phyloP scores from a whole-genome alignment of 805 yeast species.

The Candida palmyrensis region DNA sequence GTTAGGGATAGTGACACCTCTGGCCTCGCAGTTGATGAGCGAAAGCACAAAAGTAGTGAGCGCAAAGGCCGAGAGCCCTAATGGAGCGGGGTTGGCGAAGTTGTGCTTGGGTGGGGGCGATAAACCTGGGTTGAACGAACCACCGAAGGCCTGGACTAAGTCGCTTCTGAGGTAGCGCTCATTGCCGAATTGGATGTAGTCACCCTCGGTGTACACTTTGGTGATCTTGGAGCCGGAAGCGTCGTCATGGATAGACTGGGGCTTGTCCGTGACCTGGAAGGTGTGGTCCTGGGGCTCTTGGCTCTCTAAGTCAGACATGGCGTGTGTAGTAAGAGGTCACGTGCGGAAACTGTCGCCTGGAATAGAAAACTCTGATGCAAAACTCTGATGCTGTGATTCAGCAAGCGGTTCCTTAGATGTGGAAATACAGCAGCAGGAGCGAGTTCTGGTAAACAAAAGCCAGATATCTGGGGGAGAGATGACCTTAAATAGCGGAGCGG shows the following conservation, averaged over 20 bases:
- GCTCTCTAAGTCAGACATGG: conserved; percentile 33
- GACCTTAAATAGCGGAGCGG: too few relatives aligned
- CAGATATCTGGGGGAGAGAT: too few relatives aligned
- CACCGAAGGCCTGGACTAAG: conserved; percentile 69
- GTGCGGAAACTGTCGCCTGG: too few relatives aligned
- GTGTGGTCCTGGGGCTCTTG: conserved; percentile 25
- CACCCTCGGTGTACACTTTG: conserved; percentile 44
- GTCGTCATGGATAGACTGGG: neutral
- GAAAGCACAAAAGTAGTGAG: conserved; percentile 63
- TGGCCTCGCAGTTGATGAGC: conserved; percentile 57
- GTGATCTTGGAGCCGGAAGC: conserved; percentile 14
- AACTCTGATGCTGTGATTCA: too few relatives aligned
- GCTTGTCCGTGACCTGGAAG: neutral
- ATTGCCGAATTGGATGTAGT: conserved; percentile 66
- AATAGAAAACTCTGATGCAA: too few relatives aligned
- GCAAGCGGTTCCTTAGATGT: too few relatives aligned
- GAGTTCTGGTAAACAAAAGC: too few relatives aligned
- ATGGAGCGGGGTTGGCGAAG: conserved; percentile 70
- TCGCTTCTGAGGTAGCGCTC: conserved; percentile 62
- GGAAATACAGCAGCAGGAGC: too few relatives aligned
- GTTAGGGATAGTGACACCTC: conserved; percentile 59
- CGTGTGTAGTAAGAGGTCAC: too few relatives aligned
- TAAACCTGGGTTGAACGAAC: conserved; percentile 68
- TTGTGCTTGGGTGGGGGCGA: conserved; percentile 38
- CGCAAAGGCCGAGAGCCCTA: conserved; percentile 70